These are phyloP conservation scores for Fagopyrum homotropicum DNA, from an alignment of 148 eudicot genomes.

Conservation along the genomic window DNA sequence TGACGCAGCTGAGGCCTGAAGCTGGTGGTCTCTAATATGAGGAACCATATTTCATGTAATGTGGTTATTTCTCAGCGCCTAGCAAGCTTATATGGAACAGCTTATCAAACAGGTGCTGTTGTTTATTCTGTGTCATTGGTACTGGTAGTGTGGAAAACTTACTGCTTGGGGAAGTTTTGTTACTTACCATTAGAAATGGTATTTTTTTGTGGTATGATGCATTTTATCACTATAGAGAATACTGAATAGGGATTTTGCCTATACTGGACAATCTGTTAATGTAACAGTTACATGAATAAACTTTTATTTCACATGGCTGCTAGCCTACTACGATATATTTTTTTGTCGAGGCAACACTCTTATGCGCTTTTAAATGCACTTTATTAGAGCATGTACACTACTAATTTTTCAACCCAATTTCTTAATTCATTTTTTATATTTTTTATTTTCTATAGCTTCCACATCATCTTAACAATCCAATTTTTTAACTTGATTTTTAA, in stretches of 20 bases:
- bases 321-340: too few species aligned
- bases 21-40: slow-evolving; percentile 19
- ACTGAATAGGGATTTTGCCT: not conserved
- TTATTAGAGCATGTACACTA: too few species aligned
- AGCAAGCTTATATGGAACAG: not conserved
- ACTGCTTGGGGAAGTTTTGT: not conserved
- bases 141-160: not conserved
- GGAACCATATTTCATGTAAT: not conserved
- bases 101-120: not conserved
- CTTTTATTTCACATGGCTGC: not conserved
- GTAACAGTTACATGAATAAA: not conserved
- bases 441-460: too few species aligned
- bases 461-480: too few species aligned
- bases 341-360: too few species aligned
- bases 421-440: too few species aligned
- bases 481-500: too few species aligned
- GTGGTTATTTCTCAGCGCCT: not conserved
- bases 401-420: too few species aligned
- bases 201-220: not conserved
- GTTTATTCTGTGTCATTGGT: not conserved
- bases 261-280: not conserved
- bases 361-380: too few species aligned
- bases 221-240: too few species aligned
- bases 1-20: slow-evolving; percentile 39
- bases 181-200: not conserved